Evolutionary conservation across 331 rosid species (phyloP).

Genomic region (Pyrus hybrid): DNA sequence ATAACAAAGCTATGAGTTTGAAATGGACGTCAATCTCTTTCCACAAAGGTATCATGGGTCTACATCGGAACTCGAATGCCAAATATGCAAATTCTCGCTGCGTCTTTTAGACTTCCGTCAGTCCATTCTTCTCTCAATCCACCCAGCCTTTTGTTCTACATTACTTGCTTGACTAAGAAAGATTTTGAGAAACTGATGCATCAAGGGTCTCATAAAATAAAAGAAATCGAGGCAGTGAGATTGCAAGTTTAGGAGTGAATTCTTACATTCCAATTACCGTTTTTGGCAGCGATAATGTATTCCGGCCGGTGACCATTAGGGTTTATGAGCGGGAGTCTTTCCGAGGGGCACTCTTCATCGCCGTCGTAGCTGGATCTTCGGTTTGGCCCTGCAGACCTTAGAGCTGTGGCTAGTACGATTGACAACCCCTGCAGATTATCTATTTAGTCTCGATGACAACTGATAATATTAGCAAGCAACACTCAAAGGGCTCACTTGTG

Average conservation of each 20-base stretch:
- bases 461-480: background rate
- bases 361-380: slow-evolving; percentile 14
- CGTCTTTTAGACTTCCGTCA: too few relatives aligned
- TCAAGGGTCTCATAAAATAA: background rate
- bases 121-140: too few relatives aligned
- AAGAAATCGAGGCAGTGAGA: background rate
- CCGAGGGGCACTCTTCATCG: slow-evolving; percentile 12
- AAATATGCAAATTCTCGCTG: too few relatives aligned
- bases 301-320: background rate
- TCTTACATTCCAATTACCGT: slow-evolving; percentile 18
- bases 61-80: too few relatives aligned
- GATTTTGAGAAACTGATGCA: background rate
- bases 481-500: background rate
- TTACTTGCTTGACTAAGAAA: slow-evolving; percentile 7
- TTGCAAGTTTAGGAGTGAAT: background rate
- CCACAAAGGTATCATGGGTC: too few relatives aligned
- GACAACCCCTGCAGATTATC: slow-evolving; percentile 29
- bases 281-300: slow-evolving; percentile 1
- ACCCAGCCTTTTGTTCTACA: too few relatives aligned
- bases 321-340: slow-evolving; percentile 32
- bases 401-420: slow-evolving; percentile 24
- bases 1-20: too few relatives aligned
- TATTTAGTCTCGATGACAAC: background rate
- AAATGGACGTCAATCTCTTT: too few relatives aligned
- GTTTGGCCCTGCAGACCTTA: slow-evolving; percentile 21